These are phyloP conservation scores for Maudiozyma saulgeensis DNA, from an alignment of 805 yeast species.

Conservation along the genomic window DNA sequence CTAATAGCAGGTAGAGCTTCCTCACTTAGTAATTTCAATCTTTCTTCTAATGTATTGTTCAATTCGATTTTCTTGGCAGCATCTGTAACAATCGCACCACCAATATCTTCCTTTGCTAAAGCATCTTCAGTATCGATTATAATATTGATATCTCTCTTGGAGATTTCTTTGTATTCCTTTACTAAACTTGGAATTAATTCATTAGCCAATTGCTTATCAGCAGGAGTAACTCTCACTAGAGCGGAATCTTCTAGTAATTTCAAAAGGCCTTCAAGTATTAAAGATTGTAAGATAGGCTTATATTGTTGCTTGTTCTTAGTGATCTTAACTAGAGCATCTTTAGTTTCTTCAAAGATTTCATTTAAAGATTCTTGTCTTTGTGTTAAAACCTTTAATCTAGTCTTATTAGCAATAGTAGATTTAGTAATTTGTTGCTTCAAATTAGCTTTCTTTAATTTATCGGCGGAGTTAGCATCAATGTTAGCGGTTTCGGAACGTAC, in stretches of 20 bases:
- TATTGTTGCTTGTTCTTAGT: slow-evolving; percentile 50
- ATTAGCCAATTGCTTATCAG: slow-evolving; percentile 32
- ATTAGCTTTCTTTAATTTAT: slow-evolving; percentile 80
- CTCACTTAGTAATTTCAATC: slow-evolving; percentile 72
- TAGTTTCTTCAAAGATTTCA: slow-evolving; percentile 64
- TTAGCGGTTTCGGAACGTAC: slow-evolving; percentile 88
- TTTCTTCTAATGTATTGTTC: slow-evolving; percentile 88
- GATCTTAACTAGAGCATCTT: slow-evolving; percentile 46
- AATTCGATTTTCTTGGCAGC: slow-evolving; percentile 77
- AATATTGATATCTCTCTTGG: slow-evolving; percentile 49
- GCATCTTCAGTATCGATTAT: slow-evolving; percentile 43
- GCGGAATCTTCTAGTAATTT: slow-evolving; percentile 67
- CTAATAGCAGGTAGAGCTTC: slow-evolving; percentile 89
- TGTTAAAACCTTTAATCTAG: slow-evolving; percentile 80
- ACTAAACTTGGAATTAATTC: slow-evolving; percentile 43
- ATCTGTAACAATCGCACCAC: slow-evolving; percentile 74
- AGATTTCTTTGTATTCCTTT: slow-evolving; percentile 50
- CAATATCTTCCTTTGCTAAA: slow-evolving; percentile 53
- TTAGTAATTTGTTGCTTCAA: slow-evolving; percentile 92
- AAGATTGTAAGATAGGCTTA: slow-evolving; percentile 58
- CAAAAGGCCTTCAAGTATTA: slow-evolving; percentile 69
- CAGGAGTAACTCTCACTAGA: slow-evolving; percentile 45
- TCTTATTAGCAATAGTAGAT: slow-evolving; percentile 91
- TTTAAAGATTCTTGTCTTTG: slow-evolving; percentile 77
- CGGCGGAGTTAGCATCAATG: slow-evolving; percentile 71